Evolutionary conservation across 192 early-diverging fungal species (phyloP).

Genomic region (Kappamyces sp.): DNA sequence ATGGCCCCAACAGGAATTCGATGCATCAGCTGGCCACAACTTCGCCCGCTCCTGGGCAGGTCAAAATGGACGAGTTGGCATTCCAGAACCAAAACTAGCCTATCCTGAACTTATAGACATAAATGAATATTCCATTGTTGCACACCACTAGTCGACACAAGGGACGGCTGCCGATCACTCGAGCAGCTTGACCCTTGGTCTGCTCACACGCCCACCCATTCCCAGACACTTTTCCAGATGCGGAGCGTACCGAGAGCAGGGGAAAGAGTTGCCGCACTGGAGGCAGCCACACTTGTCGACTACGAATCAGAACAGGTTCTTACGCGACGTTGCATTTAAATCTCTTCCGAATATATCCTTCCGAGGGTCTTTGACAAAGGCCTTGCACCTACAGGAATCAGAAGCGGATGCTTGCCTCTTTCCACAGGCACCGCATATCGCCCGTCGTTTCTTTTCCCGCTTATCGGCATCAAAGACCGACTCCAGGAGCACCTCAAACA

Average conservation of each 20-base stretch:
- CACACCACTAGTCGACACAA: too few relatives aligned
- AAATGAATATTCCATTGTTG: neutral
- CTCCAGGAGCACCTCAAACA: too few relatives aligned
- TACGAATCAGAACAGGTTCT: too few relatives aligned
- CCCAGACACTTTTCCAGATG: conserved; percentile 93
- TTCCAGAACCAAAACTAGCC: neutral
- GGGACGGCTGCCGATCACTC: neutral
- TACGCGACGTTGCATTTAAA: too few relatives aligned
- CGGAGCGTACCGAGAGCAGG: conserved; percentile 81
- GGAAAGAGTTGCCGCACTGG: conserved; percentile 69
- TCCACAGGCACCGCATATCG: too few relatives aligned
- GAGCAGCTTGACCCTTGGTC: conserved; percentile 43
- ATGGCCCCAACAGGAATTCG: neutral
- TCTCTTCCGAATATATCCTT: too few relatives aligned
- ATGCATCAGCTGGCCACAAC: neutral
- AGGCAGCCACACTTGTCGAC: conserved; percentile 69
- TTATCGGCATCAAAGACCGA: too few relatives aligned
- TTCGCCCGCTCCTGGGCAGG: neutral
- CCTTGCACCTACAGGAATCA: too few relatives aligned
- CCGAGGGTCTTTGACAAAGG: too few relatives aligned
- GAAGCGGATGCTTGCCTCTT: too few relatives aligned
- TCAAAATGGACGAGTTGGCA: neutral
- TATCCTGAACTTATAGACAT: neutral
- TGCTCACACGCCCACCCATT: conserved; percentile 59
- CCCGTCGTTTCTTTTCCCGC: too few relatives aligned